Conservation (phyloP, 164 flowering plant species). For the Warburgia ugandensis region DNA sequence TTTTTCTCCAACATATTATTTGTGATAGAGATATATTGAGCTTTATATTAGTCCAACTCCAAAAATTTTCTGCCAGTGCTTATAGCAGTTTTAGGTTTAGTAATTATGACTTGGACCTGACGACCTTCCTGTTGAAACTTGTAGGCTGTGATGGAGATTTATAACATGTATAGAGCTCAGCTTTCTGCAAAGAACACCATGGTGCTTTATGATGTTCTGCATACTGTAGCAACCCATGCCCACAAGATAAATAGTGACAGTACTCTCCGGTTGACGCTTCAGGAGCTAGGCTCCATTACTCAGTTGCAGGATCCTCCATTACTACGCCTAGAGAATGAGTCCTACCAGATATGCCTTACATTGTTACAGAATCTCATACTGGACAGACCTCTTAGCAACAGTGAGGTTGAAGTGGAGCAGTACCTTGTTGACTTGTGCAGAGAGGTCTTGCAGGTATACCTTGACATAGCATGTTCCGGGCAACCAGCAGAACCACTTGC, state of each 20-base stretch:
- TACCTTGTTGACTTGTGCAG: conserved; percentile 64
- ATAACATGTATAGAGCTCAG: conserved; percentile 64
- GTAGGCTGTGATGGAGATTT: conserved; percentile 95
- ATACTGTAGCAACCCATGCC: conserved; percentile 69
- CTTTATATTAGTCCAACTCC: too few species aligned
- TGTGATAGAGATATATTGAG: too few species aligned
- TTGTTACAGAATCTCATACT: conserved; percentile 69
- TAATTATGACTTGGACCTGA: conserved; percentile 3
- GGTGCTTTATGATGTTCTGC: conserved; percentile 71
- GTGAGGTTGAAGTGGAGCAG: conserved; percentile 57
- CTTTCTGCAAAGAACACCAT: conserved; percentile 59
- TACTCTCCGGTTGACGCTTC: conserved; percentile 62
- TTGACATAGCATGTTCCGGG: conserved; percentile 41
- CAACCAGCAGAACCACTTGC: conserved; percentile 22
- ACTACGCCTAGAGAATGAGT: conserved; percentile 84
- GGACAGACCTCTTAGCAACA: conserved; percentile 41
- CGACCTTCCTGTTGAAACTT: conserved; percentile 7
- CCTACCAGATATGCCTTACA: conserved; percentile 85
- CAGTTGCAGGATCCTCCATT: conserved; percentile 98
- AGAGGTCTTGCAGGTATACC: conserved; percentile 74
- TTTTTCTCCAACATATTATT: too few species aligned
- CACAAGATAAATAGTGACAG: conserved; percentile 64
- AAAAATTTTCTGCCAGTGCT: too few species aligned
- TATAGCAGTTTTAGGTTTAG: too few species aligned
- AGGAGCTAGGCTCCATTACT: conserved; percentile 71